A percentile compares a stretch with the other conserved stretches of the same genome.
phyloP scores from a whole-genome alignment of 148 eudicot genomes.

The Chenopodium suecicum region DNA sequence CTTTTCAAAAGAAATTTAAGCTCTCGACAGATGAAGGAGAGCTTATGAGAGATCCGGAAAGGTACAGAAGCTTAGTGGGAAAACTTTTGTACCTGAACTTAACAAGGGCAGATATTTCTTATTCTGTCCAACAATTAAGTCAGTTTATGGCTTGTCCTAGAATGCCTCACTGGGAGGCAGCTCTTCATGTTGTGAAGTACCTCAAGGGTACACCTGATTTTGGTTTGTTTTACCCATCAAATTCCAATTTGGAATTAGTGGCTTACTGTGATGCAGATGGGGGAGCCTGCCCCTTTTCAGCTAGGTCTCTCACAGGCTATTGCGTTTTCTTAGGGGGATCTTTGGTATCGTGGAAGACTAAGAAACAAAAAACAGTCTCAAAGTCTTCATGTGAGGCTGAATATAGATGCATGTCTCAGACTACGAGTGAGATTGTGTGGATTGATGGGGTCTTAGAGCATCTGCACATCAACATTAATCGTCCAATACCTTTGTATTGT shows the following conservation, averaged over 20 bases:
- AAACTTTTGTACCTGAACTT: too few relatives aligned
- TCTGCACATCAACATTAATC: background rate
- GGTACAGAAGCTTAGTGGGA: too few relatives aligned
- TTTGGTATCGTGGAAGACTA: background rate
- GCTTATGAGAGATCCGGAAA: background rate
- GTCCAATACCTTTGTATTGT: background rate
- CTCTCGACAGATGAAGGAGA: background rate
- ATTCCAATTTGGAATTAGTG: background rate
- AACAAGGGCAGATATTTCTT: background rate
- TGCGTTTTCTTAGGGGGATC: background rate
- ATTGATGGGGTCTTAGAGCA: background rate
- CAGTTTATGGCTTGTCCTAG: background rate
- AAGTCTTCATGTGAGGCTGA: background rate
- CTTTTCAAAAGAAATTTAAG: background rate
- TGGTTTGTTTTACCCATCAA: background rate
- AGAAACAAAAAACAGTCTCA: background rate
- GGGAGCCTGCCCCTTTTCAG: background rate
- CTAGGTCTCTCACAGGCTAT: background rate
- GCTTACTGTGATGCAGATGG: conserved; percentile 6
- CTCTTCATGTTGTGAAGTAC: background rate
- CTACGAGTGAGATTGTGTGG: background rate
- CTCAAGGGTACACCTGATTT: background rate
- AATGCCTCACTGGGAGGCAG: background rate
- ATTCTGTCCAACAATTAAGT: background rate
- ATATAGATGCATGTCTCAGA: background rate